Conservation (phyloP, 306 rosid genomes). For the Ammopiptanthus mongolicus region DNA sequence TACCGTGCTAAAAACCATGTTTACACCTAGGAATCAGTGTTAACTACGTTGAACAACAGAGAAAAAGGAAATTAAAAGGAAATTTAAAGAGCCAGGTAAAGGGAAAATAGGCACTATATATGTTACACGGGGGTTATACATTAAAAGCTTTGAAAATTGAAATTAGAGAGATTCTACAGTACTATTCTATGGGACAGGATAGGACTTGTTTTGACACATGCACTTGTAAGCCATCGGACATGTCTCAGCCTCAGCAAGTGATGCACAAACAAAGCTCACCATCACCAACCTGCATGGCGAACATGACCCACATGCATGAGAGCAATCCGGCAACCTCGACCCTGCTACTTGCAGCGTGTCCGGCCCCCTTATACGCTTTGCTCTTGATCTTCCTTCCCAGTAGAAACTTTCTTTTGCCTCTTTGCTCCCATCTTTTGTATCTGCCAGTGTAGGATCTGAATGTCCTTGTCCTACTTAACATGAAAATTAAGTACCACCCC, state of each 20-base stretch:
- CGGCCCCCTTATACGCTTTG: not conserved
- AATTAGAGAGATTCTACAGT: not conserved
- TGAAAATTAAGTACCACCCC: not conserved
- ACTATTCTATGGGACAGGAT: constrained; percentile 60
- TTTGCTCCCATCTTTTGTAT: not conserved
- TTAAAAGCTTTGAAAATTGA: not conserved
- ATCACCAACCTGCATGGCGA: constrained; percentile 66
- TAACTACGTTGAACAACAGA: not conserved
- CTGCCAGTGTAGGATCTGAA: not conserved
- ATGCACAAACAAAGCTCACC: constrained; percentile 77
- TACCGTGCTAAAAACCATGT: constrained; percentile 9
- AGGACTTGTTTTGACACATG: constrained; percentile 77
- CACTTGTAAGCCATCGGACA: constrained; percentile 96
- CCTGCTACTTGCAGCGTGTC: constrained; percentile 68
- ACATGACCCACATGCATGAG: constrained; percentile 85
- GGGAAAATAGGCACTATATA: not conserved
- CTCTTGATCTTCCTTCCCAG: constrained; percentile 7
- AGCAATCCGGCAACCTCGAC: constrained; percentile 75
- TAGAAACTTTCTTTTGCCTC: not conserved
- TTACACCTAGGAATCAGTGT: not conserved
- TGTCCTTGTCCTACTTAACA: constrained; percentile 5
- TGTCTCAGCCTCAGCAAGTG: constrained; percentile 69
- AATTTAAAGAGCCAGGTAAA: too few relatives aligned
- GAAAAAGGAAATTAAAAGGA: not conserved
- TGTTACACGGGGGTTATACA: not conserved